Percentiles rank a stretch among this genome's conserved stretches.
phyloP scores from a whole-genome alignment of 768 basidiomycete genomes.

The Rhodotorula taiwanensis region DNA sequence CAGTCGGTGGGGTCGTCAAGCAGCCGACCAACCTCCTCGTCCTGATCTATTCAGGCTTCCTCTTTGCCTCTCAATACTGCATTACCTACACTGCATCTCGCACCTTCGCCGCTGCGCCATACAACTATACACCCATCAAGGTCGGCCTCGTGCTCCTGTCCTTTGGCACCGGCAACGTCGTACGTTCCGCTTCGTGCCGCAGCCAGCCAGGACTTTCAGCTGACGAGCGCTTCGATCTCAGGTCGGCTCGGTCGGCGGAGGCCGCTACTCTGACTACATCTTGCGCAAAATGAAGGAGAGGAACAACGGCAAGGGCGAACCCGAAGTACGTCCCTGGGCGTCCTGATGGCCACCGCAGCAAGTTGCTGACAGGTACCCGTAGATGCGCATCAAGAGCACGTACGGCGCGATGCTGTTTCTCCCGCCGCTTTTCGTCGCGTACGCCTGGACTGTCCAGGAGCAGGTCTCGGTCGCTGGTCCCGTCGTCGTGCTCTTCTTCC shows the following conservation, averaged over 20 bases:
- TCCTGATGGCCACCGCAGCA: no score
- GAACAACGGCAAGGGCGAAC: constrained; percentile 52
- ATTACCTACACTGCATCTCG: constrained; percentile 68
- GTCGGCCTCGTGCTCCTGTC: constrained; percentile 71
- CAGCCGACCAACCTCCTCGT: constrained; percentile 27
- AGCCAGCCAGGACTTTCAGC: no score
- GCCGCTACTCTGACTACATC: constrained; percentile 56
- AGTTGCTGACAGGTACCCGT: no score
- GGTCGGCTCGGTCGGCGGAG: constrained; percentile 55
- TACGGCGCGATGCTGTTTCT: constrained; percentile 53
- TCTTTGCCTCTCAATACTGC: constrained; percentile 65
- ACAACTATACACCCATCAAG: constrained; percentile 61
- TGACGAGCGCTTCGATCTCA: no score
- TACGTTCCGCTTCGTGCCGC: not conserved
- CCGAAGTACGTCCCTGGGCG: constrained; percentile 52
- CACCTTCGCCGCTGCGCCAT: constrained; percentile 56
- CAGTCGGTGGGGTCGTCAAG: constrained; percentile 11
- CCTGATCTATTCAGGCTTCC: constrained; percentile 50
- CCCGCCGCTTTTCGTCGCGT: constrained; percentile 59
- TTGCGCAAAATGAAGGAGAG: constrained; percentile 48
- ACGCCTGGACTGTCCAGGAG: constrained; percentile 67
- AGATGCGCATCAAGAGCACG: constrained; percentile 19
- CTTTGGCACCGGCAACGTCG: constrained; percentile 58
- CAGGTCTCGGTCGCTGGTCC: constrained; percentile 61
- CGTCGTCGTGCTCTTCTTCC: constrained; percentile 63